Evolutionary conservation across 441 rosid species (phyloP).

Genomic region (Brassica hybrid): DNA sequence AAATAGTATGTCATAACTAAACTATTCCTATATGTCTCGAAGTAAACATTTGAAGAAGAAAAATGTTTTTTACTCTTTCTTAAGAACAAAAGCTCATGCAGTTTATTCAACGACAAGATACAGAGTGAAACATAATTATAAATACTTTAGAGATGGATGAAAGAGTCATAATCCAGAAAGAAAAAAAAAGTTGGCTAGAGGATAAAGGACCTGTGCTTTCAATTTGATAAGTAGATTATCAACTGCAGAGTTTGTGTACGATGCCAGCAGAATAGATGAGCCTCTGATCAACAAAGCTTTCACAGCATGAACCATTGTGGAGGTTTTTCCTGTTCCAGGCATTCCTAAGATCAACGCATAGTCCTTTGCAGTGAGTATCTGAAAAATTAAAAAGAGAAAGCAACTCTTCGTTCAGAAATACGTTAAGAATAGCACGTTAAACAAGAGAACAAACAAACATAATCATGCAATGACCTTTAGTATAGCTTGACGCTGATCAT

Average conservation of each 20-base stretch:
- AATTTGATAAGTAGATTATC: slow-evolving; percentile 96
- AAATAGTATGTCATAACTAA: slow-evolving; percentile 10
- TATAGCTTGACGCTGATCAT: slow-evolving; percentile 97
- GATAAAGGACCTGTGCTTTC: slow-evolving; percentile 83
- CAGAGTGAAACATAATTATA: background rate
- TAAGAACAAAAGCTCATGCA: background rate
- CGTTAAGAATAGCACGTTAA: slow-evolving; percentile 10
- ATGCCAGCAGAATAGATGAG: slow-evolving; percentile 91
- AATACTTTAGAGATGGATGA: slow-evolving; percentile 9
- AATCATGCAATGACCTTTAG: slow-evolving; percentile 67
- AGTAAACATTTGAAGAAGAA: slow-evolving; percentile 4
- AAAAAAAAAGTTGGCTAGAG: slow-evolving; percentile 13
- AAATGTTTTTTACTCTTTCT: background rate
- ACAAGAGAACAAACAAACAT: slow-evolving; percentile 19
- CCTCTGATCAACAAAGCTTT: slow-evolving; percentile 96
- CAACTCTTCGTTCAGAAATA: slow-evolving; percentile 18
- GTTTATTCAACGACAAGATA: background rate
- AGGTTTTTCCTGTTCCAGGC: slow-evolving; percentile 99
- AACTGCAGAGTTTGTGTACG: slow-evolving; percentile 98
- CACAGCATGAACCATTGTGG: slow-evolving; percentile 95
- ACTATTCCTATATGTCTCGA: slow-evolving; percentile 12
- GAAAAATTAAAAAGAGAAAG: slow-evolving; percentile 44
- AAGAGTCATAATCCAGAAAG: slow-evolving; percentile 8
- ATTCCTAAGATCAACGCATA: slow-evolving; percentile 95
- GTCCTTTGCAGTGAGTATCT: slow-evolving; percentile 95